These are phyloP conservation scores for Penicillium paradoxum DNA, from an alignment of 495 filamentous ascomycete species.

Conservation along the genomic window DNA sequence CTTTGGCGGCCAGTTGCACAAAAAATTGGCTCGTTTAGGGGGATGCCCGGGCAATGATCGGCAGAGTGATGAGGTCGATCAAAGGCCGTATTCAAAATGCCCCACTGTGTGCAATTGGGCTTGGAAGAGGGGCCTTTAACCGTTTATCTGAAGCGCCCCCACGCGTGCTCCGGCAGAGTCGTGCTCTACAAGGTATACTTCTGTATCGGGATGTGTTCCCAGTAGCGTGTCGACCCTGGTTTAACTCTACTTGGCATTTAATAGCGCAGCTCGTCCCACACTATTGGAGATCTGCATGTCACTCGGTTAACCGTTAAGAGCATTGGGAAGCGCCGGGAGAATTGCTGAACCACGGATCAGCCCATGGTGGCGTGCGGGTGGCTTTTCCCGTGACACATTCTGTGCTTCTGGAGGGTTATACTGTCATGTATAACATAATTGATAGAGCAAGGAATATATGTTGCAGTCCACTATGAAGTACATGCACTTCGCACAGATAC, in stretches of 20 bases:
- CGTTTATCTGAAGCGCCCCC: not conserved
- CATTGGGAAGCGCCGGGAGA: too few relatives aligned
- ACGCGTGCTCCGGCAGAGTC: too few relatives aligned
- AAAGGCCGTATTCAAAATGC: not conserved
- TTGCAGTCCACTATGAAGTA: too few relatives aligned
- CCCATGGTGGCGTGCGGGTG: not conserved
- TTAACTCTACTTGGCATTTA: not conserved
- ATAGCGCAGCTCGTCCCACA: not conserved
- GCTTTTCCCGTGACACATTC: not conserved
- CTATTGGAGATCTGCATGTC: slow-evolving; percentile 2
- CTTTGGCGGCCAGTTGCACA: too few relatives aligned
- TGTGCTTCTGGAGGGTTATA: not conserved
- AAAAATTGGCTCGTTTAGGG: not conserved
- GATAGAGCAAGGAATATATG: not conserved
- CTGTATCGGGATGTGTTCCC: not conserved
- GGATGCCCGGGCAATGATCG: not conserved
- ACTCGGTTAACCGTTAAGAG: not conserved
- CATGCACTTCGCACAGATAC: not conserved
- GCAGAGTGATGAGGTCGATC: not conserved
- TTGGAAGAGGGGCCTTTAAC: not conserved
- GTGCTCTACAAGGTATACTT: not conserved
- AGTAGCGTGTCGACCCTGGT: not conserved
- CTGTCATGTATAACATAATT: too few relatives aligned
- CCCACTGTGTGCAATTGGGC: not conserved
- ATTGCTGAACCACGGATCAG: not conserved